These are phyloP conservation scores for Aphanomyces astaci DNA, from an alignment of 352 stramenopile genomes.

Conservation along the genomic window DNA sequence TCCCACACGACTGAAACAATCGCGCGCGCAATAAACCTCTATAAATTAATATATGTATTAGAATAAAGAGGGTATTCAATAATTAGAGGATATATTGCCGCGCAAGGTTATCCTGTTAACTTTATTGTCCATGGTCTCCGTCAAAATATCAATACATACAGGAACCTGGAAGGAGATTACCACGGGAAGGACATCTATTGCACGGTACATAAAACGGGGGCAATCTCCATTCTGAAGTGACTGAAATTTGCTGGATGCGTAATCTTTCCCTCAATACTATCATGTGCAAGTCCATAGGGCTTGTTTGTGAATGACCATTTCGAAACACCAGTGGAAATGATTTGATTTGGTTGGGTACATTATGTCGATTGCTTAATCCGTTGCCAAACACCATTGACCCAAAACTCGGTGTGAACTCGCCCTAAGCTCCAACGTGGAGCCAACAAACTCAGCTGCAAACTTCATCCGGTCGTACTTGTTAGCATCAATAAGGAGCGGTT, in stretches of 20 bases:
- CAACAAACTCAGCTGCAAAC: not conserved
- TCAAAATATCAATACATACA: not conserved
- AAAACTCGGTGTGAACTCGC: too few relatives aligned
- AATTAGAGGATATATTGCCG: not conserved
- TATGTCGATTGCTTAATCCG: too few relatives aligned
- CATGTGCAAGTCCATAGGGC: too few relatives aligned
- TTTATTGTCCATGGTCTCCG: not conserved
- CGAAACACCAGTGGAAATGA: too few relatives aligned
- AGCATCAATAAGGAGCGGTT: not conserved
- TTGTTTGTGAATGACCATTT: too few relatives aligned
- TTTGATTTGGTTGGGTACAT: too few relatives aligned
- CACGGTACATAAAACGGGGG: too few relatives aligned
- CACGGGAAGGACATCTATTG: too few relatives aligned
- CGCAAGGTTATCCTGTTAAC: not conserved
- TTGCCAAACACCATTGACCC: too few relatives aligned
- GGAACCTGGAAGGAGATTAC: not conserved
- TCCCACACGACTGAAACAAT: not conserved
- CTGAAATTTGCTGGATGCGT: too few relatives aligned
- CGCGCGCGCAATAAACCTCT: not conserved
- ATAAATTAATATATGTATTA: not conserved
- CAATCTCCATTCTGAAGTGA: too few relatives aligned
- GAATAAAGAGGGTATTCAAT: not conserved
- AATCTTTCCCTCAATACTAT: too few relatives aligned
- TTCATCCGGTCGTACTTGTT: not conserved
- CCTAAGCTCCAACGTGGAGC: not conserved